Conservation (phyloP, 1,284 basidiomycete species). For the Cystobasidium pallidum region DNA sequence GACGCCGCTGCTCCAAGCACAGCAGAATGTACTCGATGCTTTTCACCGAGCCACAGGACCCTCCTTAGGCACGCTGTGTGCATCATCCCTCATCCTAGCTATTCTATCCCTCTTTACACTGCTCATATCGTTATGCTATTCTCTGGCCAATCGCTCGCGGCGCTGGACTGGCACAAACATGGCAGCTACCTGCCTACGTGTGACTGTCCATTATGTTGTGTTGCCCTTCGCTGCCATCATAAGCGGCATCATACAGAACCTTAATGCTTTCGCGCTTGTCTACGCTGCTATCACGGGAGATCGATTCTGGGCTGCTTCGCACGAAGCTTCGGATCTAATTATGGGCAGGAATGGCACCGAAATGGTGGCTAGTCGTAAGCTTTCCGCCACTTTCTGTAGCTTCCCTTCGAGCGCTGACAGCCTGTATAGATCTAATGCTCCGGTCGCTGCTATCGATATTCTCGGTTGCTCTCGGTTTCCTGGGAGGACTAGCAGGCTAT, state of each 20-base stretch:
- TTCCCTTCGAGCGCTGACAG: not conserved
- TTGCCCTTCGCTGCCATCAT: slow-evolving; percentile 25
- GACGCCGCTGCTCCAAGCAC: not conserved
- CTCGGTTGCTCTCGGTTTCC: slow-evolving; percentile 19
- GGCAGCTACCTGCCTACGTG: not conserved
- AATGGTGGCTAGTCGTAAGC: slow-evolving; percentile 41
- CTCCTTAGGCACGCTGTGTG: slow-evolving; percentile 35
- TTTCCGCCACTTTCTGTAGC: not conserved
- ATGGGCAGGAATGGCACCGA: slow-evolving; percentile 36
- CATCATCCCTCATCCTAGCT: slow-evolving; percentile 15
- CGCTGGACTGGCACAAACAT: slow-evolving; percentile 1
- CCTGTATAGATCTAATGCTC: slow-evolving; percentile 28
- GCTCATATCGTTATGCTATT: slow-evolving; percentile 12
- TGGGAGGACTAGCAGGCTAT: slow-evolving; percentile 36
- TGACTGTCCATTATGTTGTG: slow-evolving; percentile 6
- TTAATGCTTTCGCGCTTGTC: slow-evolving; percentile 35
- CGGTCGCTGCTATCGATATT: slow-evolving; percentile 30
- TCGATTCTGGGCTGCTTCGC: slow-evolving; percentile 25
- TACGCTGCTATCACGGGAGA: slow-evolving; percentile 38
- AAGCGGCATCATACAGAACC: slow-evolving; percentile 1
- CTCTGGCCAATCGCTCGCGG: slow-evolving; percentile 2
- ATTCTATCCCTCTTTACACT: slow-evolving; percentile 23
- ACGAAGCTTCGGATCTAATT: slow-evolving; percentile 30
- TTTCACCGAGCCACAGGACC: slow-evolving; percentile 20
- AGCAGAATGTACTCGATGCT: slow-evolving; percentile 14